Base-by-base conservation (phyloP, 371 early-diverging fungal species). In the Furculomyces boomerangus region DNA sequence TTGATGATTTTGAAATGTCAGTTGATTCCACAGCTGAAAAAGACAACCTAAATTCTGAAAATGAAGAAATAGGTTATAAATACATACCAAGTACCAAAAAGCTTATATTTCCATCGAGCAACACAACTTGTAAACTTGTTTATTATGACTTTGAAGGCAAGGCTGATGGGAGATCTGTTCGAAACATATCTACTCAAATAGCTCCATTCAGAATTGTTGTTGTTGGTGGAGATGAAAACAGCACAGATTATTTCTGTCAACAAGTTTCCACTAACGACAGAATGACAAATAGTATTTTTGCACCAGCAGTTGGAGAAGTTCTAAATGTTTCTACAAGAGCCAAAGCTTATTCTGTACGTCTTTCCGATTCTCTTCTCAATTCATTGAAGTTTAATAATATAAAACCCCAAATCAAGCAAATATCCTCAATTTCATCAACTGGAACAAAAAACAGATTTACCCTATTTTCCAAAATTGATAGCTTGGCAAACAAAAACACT, bases 81-180 rank as follows among this genome's bases (percentile, higher is more conserved):
- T 84, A 86, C 59, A 68, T 82, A 7, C 63, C 60, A 24, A 66
- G 69, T 30, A 65, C 76, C 30, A 65, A 76, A 32, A 67, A 66
- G n/a, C 53, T 93, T 16, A n/a, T n/a, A n/a, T n/a, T n/a, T n/a
- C n/a, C n/a, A n/a, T n/a, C n/a, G n/a, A n/a, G n/a, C n/a, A 53
- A 69, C 0, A 58, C 93, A 14, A 68, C 63, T 5, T 93, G 93
- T 64, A 67, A 73, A 41, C 59, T 93, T 25, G 67, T 76, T 35
- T 93, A 81, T 66, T 78, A 94, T 2, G 95, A 93, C 70, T 67
- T 93, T 50, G 93, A 91, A 62, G 96, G 96, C 32, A 74, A 83
- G 24, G 76, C 91, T 0, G 94, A 94, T 64, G 89, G 87, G 53
- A 68, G 76, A 51, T 87, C 91, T 1, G 73, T 92, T 50, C 82